Evolutionary conservation across 2,329 filamentous ascomycete genomes (phyloP), one percentile per base, ranked within the genome.

Genomic region (Aureobasidium mangrovei): DNA sequence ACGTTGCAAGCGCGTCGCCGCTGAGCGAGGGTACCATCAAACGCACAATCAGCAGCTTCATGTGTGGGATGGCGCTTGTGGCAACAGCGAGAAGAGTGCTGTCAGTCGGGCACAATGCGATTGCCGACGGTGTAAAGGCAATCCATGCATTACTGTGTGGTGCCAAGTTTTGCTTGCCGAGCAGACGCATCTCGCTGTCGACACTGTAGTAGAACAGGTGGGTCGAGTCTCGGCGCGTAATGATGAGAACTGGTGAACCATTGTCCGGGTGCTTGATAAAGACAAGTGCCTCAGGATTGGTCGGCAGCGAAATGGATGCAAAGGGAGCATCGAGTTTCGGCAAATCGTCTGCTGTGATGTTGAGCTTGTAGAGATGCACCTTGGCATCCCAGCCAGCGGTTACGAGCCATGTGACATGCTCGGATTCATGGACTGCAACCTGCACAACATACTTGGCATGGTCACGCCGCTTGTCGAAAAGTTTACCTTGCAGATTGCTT

Each of bases 121-220:
- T 69, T 42, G 76, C 75, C 5, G 78, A 77, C 0, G 81, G 81
- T 0, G 80, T 81, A 62, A 84, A 84, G 1, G 79, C 74, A 10
- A 82, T 68, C 82, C 82, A 84, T n/a, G 80, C 74, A 61, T 79
- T 83, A 3, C 79, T 81, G 61, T 81, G 48, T 1, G 81, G 81
- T 7, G 81, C 79, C 2, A 84, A 72, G 58, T 83, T 83, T 60
- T 84, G 81, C 56, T 72, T 73, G 27, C 79, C 80, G 3, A 80
- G 67, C 7, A 78, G 67, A 28, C 62, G 61, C 47, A 73, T 67
- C 51, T 68, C 60, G 53, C 56, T 58, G 29, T 64, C 61, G 3
- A 73, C 56, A 2, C 65, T 62, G 61, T 83, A 82, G 65, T 78
- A 84, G 60, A 79, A 76, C 26, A 84, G 67, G 60, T 75, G 76